Percentiles rank a stretch among this genome's conserved stretches.
These are phyloP conservation scores for Fistulifera pelliculosa DNA, from an alignment of 108 stramenopile genomes.

Conservation along the genomic window DNA sequence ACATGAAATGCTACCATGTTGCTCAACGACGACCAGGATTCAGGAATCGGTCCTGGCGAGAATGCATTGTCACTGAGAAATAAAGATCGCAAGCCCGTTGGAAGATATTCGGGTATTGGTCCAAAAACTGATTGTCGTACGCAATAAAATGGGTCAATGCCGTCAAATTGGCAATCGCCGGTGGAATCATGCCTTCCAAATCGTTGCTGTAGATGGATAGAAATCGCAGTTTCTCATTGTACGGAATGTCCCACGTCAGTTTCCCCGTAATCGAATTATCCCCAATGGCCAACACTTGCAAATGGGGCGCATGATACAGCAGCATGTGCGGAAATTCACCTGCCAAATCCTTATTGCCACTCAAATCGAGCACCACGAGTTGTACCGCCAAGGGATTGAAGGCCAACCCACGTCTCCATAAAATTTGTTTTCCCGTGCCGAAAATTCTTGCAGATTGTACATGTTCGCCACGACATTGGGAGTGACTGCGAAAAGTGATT, in stretches of 20 bases:
- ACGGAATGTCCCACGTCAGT: slow-evolving; percentile 9
- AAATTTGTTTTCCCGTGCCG: slow-evolving; percentile 31
- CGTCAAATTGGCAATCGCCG: background rate
- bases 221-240: slow-evolving; percentile 15
- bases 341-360: slow-evolving; percentile 14
- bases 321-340: slow-evolving; percentile 21
- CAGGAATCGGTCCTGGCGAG: background rate
- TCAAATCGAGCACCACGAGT: slow-evolving; percentile 26
- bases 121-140: slow-evolving; percentile 14
- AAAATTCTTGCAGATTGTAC: slow-evolving; percentile 18
- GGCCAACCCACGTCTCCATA: slow-evolving; percentile 11
- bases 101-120: slow-evolving; percentile 6
- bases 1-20: background rate
- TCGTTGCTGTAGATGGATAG: slow-evolving; percentile 17
- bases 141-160: slow-evolving; percentile 5
- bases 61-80: background rate
- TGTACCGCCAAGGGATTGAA: slow-evolving; percentile 3
- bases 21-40: background rate
- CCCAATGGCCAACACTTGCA: slow-evolving; percentile 29
- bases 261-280: slow-evolving; percentile 15
- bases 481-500: slow-evolving; percentile 25
- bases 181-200: slow-evolving; percentile 5
- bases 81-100: background rate
- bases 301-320: slow-evolving; percentile 16
- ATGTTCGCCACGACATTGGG: slow-evolving; percentile 13